These are phyloP conservation scores for Curvularia eragrostidis DNA, from an alignment of 2,329 filamentous ascomycete genomes.

Conservation along the genomic window DNA sequence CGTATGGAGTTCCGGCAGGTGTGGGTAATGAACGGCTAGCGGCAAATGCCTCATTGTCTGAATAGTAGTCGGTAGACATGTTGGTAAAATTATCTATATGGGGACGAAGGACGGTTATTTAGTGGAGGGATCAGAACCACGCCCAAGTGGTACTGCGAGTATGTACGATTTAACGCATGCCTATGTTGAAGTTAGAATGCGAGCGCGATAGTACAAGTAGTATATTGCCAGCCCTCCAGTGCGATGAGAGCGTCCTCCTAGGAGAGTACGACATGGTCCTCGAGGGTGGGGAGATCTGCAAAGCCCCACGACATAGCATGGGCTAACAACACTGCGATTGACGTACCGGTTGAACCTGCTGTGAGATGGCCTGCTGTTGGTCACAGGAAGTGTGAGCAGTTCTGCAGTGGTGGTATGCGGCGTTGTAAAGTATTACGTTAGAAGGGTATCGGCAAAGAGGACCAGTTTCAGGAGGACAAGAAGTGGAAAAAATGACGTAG, in stretches of 20 bases:
- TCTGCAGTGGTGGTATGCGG: constrained; percentile 2
- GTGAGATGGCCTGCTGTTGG: constrained; percentile 1
- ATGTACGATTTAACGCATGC: constrained; percentile 37
- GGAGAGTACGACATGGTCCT: neutral
- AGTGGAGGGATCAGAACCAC: constrained; percentile 32
- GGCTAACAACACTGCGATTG: neutral
- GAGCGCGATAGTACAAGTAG: neutral
- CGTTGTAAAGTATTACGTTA: constrained; percentile 10
- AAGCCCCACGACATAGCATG: neutral
- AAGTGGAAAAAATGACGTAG: constrained; percentile 21
- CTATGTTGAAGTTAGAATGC: constrained; percentile 24
- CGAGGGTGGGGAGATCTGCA: neutral
- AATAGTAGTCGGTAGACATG: constrained; percentile 56
- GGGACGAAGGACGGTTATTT: neutral
- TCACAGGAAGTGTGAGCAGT: constrained; percentile 1
- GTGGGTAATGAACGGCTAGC: constrained; percentile 67
- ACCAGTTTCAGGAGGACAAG: constrained; percentile 13
- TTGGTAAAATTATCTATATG: constrained; percentile 8
- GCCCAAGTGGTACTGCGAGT: constrained; percentile 35
- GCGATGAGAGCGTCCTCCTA: neutral
- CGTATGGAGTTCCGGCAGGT: constrained; percentile 73
- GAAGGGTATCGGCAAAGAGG: neutral
- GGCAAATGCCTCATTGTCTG: constrained; percentile 52
- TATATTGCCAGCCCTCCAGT: neutral
- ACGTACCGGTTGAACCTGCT: constrained; percentile 17